These are phyloP conservation scores for Carex myosuroides DNA, from an alignment of 176 grass and related monocot species.

Conservation along the genomic window DNA sequence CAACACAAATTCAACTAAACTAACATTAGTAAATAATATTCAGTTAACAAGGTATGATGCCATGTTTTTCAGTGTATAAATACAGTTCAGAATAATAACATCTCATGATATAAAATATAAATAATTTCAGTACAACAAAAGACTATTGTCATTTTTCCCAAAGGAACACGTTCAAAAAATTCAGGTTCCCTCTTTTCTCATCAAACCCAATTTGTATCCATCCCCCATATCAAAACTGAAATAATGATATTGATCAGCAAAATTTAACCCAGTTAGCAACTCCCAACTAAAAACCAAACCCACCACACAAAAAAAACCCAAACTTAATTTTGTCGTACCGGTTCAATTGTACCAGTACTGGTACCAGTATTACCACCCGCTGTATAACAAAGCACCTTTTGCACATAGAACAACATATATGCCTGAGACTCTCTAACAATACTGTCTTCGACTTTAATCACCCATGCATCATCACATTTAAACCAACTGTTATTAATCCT, in stretches of 20 bases:
- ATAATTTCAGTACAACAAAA: background rate
- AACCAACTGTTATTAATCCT: constrained; percentile 82
- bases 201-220: background rate
- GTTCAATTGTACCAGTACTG: background rate
- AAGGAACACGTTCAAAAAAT: constrained; percentile 24
- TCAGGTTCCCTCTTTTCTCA: constrained; percentile 17
- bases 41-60: background rate
- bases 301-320: background rate
- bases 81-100: background rate
- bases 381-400: constrained; percentile 84
- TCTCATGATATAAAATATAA: background rate
- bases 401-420: constrained; percentile 99
- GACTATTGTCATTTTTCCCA: background rate
- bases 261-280: constrained; percentile 17
- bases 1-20: background rate
- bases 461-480: constrained; percentile 96
- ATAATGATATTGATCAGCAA: constrained; percentile 4
- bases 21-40: background rate
- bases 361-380: constrained; percentile 43
- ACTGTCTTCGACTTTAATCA: constrained; percentile 76
- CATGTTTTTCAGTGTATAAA: background rate
- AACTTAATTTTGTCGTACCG: background rate
- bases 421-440: constrained; percentile 74
- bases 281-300: background rate
- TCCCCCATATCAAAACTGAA: constrained; percentile 1